phyloP scores from a whole-genome alignment of 176 grass and related monocot species.

The Echinochloa phyllopogon region DNA sequence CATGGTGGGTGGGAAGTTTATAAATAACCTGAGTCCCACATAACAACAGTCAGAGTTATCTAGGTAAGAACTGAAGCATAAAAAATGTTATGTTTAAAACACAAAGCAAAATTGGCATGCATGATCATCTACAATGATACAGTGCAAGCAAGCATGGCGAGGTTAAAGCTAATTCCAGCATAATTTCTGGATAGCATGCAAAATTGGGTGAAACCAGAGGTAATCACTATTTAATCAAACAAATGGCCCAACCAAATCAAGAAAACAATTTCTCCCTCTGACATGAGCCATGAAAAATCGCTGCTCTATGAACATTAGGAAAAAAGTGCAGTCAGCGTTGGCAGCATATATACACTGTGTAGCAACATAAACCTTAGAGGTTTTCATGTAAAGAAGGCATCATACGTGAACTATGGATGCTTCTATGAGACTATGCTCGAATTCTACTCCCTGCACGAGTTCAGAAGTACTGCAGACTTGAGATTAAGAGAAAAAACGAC shows the following conservation, averaged over 20 bases:
- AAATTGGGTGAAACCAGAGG: background rate
- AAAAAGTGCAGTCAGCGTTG: background rate
- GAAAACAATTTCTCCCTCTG: background rate
- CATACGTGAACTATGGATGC: background rate
- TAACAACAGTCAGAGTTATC: background rate
- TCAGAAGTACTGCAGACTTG: background rate
- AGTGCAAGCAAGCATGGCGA: background rate
- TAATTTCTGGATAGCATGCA: background rate
- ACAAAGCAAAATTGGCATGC: background rate
- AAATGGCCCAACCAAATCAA: background rate
- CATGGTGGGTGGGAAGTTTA: background rate
- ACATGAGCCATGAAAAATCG: background rate
- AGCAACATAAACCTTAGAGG: background rate
- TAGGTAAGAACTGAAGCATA: background rate
- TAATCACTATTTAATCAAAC: background rate
- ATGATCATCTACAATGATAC: slow-evolving; percentile 10
- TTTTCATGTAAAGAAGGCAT: background rate
- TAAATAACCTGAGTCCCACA: background rate
- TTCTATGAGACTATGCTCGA: background rate
- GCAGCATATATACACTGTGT: background rate
- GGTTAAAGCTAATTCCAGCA: background rate
- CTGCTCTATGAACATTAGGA: background rate
- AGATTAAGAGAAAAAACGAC: background rate
- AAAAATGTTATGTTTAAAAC: background rate
- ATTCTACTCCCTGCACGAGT: background rate